Evolutionary conservation across 331 rosid species (phyloP), one percentile per base, ranked within the genome.

Genomic region (Malus hybrid): DNA sequence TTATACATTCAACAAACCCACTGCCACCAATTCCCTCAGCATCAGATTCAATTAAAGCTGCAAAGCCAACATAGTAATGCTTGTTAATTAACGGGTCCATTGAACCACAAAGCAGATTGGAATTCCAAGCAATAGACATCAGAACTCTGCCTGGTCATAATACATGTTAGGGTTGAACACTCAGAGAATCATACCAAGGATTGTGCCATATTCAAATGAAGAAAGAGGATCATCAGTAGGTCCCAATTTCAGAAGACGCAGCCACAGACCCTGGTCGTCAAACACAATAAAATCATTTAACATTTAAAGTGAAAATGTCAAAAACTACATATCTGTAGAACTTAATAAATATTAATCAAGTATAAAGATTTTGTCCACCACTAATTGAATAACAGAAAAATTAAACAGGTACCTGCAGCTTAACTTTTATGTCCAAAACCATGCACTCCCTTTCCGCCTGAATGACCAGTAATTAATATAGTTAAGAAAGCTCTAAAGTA

Each of bases 11-110:
- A 70, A 95, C 89, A 75, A 95, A 95, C 60, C 99, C 99, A 79
- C 99, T 92, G 31, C 99, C 97, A 11, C 97, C 99, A 83, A 95
- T 95, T 46, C 99, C 99, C 85, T 95, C 99, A 11, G 99, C 99
- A 81, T 95, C 99, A 80, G 97, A 95, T 85, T 95, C 99, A 80
- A 95, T 92, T 80, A 95, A 83, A 85, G 99, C 99, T 95, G 96
- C 93, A 84, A 84, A 79, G 56, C 77, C 63, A 83, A 68, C 22
- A 80, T 67, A 52, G 48, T 79, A 80, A 63, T 80, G 27, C 44
- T 48, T 48, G 75, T 81, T 79, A 33, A 57, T 70, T 50, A 28
- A 81, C 61, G 76, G 71, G 55, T 65, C 76, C 59, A 73, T 60
- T 46, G 29, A 71, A 80, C 59, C 44, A 63, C 60, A 68, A 71